Conservation (phyloP, 805 yeast genomes). For the Brettanomyces bruxellensis region DNA sequence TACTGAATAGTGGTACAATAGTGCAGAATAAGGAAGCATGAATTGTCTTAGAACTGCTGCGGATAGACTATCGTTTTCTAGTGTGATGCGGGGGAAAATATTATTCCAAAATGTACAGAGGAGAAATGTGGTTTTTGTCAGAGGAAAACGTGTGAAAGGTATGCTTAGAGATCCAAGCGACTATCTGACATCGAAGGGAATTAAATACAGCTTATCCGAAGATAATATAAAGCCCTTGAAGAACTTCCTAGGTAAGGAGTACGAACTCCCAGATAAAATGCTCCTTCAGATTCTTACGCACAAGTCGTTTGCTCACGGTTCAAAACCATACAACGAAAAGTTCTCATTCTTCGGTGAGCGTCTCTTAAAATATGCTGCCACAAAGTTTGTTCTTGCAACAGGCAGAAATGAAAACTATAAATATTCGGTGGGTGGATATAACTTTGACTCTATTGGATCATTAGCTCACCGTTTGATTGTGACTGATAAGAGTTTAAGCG, state of each 20-base stretch:
- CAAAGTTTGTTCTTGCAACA: constrained; percentile 31
- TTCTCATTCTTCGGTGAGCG: constrained; percentile 65
- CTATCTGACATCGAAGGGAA: constrained; percentile 41
- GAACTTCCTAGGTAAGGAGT: constrained; percentile 28
- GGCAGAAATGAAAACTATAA: constrained; percentile 14
- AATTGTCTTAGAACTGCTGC: no score
- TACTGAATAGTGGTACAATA: no score
- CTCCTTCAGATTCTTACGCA: constrained; percentile 82
- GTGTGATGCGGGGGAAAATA: background rate
- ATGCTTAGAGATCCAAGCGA: constrained; percentile 63
- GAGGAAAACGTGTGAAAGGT: constrained; percentile 57
- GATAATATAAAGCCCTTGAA: constrained; percentile 42
- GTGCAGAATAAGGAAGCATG: no score
- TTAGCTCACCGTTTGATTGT: constrained; percentile 40
- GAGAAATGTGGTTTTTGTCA: constrained; percentile 30
- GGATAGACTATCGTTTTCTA: no score
- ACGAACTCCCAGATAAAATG: constrained; percentile 45
- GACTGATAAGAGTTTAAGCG: constrained; percentile 41
- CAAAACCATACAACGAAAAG: constrained; percentile 83
- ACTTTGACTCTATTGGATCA: constrained; percentile 55
- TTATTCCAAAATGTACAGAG: background rate
- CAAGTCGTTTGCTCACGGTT: constrained; percentile 90
- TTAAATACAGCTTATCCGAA: constrained; percentile 42
- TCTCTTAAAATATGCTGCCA: constrained; percentile 40
- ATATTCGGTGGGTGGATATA: constrained; percentile 36